Evolutionary conservation across 768 basidiomycete genomes (phyloP), one percentile per base, ranked within the genome.

Genomic region (Roridomyces roridus): DNA sequence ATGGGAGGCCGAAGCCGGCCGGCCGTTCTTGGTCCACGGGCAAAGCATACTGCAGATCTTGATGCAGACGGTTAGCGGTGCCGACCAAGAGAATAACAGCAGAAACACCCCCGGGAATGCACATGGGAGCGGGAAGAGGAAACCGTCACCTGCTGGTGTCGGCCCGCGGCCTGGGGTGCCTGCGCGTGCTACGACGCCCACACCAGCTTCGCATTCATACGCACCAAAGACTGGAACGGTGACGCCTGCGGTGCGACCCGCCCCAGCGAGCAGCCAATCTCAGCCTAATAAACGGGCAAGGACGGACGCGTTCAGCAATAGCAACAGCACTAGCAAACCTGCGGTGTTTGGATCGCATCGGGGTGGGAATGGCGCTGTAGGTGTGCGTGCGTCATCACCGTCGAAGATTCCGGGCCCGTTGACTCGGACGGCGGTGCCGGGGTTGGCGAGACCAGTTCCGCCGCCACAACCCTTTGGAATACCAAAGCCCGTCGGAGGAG

Each of bases 11-110:
- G 81, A 85, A 59, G 77, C 87, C 24, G 83, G 84, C 0, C 80
- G 85, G 15, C 80, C 85, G 1, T 98, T 98, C 81, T 80, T 92
- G 48, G 90, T 97, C 3, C 84, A 92, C 54, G 96, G 95, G 9
- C 82, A 88, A 61, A 85, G 89, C 62, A 88, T 98, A 64, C 71
- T 96, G 44, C 87, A 88, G 46, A 75, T 89, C 46, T 84, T 99
- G 35, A 83, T 88, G 77, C 87, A 91, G 62, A 85, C 81, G 7
- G 73, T 88, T 42, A 85, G 87, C 46, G 84, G 88, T 9, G 79
- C 81, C 15, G 88, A 88, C 58, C 93, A 94, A 73, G 94, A 96
- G 75, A 94, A 92, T 28, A 49, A 48, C 7, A 55, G 45, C 6
- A 28, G 45, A 15, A 55, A 42, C 36, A 23, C 20, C n/a, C 6